Evolutionary conservation across 148 eudicot species (phyloP).

Genomic region (Polygonum aviculare): DNA sequence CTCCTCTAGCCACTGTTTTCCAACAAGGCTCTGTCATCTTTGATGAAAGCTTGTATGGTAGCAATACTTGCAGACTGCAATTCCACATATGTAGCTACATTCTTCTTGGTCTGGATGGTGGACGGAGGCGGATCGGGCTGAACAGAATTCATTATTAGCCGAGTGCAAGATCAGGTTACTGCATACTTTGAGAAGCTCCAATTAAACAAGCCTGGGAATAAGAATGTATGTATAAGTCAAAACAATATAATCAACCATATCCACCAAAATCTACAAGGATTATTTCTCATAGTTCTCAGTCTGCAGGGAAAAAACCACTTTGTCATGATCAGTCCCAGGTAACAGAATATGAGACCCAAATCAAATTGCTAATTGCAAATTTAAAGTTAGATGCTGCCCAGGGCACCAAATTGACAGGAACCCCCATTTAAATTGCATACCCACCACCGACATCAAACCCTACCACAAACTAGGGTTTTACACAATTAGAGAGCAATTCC

Average conservation of each 20-base stretch:
- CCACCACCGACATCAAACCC: slow-evolving; percentile 12
- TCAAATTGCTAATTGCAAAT: neutral
- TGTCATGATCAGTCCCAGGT: neutral
- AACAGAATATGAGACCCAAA: neutral
- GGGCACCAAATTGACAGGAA: neutral
- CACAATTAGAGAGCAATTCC: neutral
- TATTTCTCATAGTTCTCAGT: slow-evolving; percentile 21
- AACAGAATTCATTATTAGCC: slow-evolving; percentile 28
- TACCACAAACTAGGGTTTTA: slow-evolving; percentile 8
- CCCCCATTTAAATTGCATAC: neutral
- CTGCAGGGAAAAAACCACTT: slow-evolving; percentile 18
- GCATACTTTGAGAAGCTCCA: neutral
- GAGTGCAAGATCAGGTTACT: neutral
- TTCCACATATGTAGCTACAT: slow-evolving; percentile 20
- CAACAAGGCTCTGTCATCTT: no score
- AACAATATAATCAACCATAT: neutral
- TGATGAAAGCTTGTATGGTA: neutral
- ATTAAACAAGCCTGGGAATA: slow-evolving; percentile 1
- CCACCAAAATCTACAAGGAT: slow-evolving; percentile 16
- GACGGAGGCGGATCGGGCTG: slow-evolving; percentile 37
- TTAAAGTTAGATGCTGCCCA: neutral
- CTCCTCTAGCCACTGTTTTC: no score
- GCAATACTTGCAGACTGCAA: slow-evolving; percentile 10
- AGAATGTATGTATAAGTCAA: neutral
- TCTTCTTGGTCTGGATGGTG: slow-evolving; percentile 25